phyloP scores from a whole-genome alignment of 208 protist species.

The Novymonas esmeraldas region DNA sequence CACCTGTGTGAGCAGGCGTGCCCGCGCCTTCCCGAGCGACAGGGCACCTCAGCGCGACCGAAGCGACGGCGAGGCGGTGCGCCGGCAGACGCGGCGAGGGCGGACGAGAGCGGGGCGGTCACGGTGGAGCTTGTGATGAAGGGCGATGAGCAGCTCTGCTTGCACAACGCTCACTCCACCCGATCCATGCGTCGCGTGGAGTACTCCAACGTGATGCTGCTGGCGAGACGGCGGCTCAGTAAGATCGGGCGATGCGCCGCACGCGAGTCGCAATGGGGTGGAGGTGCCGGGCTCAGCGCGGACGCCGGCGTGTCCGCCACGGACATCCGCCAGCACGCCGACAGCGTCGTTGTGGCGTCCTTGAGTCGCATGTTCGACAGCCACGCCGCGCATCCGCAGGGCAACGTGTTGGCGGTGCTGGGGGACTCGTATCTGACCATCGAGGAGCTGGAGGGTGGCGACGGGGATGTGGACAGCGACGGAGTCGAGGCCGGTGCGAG shows the following conservation, averaged over 20 bases:
- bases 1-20: slow-evolving; percentile 9
- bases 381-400: slow-evolving; percentile 35
- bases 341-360: slow-evolving; percentile 40
- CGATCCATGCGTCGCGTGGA: slow-evolving; percentile 66
- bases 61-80: too few relatives aligned
- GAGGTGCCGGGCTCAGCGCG: neutral
- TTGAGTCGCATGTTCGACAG: slow-evolving; percentile 58
- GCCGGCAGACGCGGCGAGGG: neutral
- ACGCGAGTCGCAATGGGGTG: neutral
- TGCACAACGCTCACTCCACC: slow-evolving; percentile 37
- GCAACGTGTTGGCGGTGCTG: slow-evolving; percentile 33
- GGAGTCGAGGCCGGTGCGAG: neutral
- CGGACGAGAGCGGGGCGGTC: neutral
- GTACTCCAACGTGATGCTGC: slow-evolving; percentile 81
- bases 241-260: neutral
- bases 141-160: slow-evolving; percentile 36
- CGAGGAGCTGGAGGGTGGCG: slow-evolving; percentile 44
- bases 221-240: slow-evolving; percentile 36
- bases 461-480: neutral
- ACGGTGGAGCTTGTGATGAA: slow-evolving; percentile 48
- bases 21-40: neutral
- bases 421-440: slow-evolving; percentile 40
- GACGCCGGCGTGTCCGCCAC: too few relatives aligned
- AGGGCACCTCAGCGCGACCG: too few relatives aligned
- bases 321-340: slow-evolving; percentile 1